These are phyloP conservation scores for Neodidymelliopsis sp. DNA, from an alignment of 2,329 filamentous ascomycete species.

Conservation along the genomic window DNA sequence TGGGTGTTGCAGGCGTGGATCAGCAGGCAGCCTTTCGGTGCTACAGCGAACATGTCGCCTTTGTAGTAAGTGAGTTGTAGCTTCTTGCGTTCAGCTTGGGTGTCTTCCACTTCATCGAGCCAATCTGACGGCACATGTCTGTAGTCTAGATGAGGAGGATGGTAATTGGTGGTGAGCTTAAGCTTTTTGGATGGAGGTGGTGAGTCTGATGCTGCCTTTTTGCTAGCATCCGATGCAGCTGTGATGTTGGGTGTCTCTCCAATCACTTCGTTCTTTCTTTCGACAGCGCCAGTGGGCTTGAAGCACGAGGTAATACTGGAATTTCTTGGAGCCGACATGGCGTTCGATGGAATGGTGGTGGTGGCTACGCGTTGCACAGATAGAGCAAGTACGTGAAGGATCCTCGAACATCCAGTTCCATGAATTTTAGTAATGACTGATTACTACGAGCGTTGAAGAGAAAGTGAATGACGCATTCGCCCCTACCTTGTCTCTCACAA, in stretches of 20 bases:
- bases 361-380: too few species aligned
- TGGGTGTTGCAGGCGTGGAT: constrained; percentile 68
- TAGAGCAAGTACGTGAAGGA: too few species aligned
- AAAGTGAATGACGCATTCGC: neutral
- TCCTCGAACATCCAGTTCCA: too few species aligned
- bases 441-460: neutral
- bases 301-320: neutral
- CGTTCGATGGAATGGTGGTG: neutral
- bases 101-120: neutral
- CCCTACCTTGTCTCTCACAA: too few species aligned
- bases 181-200: neutral
- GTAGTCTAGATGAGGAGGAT: constrained; percentile 17
- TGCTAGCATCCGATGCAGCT: too few species aligned
- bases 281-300: neutral
- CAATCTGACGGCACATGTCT: constrained; percentile 14
- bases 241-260: too few species aligned
- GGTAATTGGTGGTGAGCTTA: neutral
- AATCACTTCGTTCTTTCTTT: neutral
- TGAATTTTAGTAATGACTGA: too few species aligned
- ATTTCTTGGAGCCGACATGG: neutral
- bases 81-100: neutral
- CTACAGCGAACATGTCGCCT: constrained; percentile 61
- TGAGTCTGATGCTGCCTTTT: neutral
- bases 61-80: constrained; percentile 31
- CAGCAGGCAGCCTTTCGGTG: constrained; percentile 58